Base-by-base conservation (phyloP, 805 yeast genomes). In the Wickerhamiella spandovensis region DNA sequence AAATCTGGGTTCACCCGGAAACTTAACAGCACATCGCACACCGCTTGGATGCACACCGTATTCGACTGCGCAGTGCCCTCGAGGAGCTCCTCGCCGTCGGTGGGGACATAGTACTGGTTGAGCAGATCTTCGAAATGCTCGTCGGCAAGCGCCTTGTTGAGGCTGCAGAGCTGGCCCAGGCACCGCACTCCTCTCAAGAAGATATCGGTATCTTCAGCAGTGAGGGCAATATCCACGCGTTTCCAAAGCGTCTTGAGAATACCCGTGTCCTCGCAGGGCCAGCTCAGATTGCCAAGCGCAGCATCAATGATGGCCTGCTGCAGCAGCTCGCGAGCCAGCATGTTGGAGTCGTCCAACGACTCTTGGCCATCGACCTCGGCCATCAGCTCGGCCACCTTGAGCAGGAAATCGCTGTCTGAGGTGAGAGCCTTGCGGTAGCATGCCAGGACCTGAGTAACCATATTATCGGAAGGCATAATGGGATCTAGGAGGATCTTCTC, bases 371-470 rank as follows among this genome's bases (percentile, higher is more conserved):
- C 76, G 47, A 89, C 72, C 69, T 89, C 97, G 42, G 86, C 79
- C 38, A 88, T 79, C 17, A 87, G 77, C 70, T 90, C 97, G n/a
- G 83, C 77, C 18, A 84, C 74, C 78, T 87, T 82, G 37, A 84
- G 78, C 23, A 85, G 77, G 62, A 89, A 89, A 68, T 90, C 95
- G 50, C 81, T 76, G 59, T 87, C 95, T 62, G 76, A 84, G 20
- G 82, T 77, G 1, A 95, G 82, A 10, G 85, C 66, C 55, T 77
- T 81, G 38, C 79, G 73, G 55, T 89, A 72, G 1, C 88, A 84
- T 47, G 76, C 72, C 54, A 85, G 72, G 2, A 84, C 73, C 12
- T 76, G 70, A 15, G 44, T 47, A 20, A 56, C 54, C 12, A 46
- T 38, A 74, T 73, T 23, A 79, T 72, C 28, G 80, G 67, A 6